A percentile compares a stretch with the other conserved stretches of the same genome.
phyloP scores from a whole-genome alignment of 2,329 filamentous ascomycete species.

The Sarocladium strictum region DNA sequence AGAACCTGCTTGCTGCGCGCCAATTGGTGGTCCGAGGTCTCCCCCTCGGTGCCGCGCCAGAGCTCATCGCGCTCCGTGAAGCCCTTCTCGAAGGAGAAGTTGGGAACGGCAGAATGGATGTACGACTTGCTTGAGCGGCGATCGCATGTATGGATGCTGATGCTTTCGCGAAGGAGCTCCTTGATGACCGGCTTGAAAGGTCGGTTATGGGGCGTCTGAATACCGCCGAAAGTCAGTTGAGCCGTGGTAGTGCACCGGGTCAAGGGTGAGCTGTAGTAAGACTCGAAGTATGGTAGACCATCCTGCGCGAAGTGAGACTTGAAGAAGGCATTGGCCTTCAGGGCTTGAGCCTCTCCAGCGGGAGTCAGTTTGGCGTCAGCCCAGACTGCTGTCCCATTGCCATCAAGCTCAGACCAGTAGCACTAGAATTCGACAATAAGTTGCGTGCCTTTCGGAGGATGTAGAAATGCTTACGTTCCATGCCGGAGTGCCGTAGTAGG shows the following conservation, averaged over 20 bases:
- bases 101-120: conserved; percentile 46
- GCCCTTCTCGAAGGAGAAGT: conserved; percentile 50
- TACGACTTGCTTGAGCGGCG: conserved; percentile 48
- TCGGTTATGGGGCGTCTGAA: conserved; percentile 42
- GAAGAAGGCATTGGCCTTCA: conserved; percentile 55
- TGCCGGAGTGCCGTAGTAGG: conserved; percentile 59
- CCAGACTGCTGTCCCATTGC: conserved; percentile 59
- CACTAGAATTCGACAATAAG: conserved; percentile 31
- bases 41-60: conserved; percentile 35
- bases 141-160: conserved; percentile 65
- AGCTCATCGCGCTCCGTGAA: conserved; percentile 51
- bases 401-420: conserved; percentile 60
- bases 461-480: conserved; percentile 53
- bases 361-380: conserved; percentile 57
- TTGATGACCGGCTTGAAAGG: conserved; percentile 57
- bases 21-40: conserved; percentile 42
- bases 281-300: conserved; percentile 54
- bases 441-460: rapidly evolving
- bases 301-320: conserved; percentile 40
- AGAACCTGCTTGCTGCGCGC: conserved; percentile 42
- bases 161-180: conserved; percentile 59
- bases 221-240: conserved; percentile 50
- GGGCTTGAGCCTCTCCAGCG: conserved; percentile 50
- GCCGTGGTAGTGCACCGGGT: conserved; percentile 58
- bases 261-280: conserved; percentile 60